Percentiles rank a stretch among this genome's conserved stretches.
phyloP scores from a whole-genome alignment of 257 asterid genomes.

The Voacanga thouarsii region DNA sequence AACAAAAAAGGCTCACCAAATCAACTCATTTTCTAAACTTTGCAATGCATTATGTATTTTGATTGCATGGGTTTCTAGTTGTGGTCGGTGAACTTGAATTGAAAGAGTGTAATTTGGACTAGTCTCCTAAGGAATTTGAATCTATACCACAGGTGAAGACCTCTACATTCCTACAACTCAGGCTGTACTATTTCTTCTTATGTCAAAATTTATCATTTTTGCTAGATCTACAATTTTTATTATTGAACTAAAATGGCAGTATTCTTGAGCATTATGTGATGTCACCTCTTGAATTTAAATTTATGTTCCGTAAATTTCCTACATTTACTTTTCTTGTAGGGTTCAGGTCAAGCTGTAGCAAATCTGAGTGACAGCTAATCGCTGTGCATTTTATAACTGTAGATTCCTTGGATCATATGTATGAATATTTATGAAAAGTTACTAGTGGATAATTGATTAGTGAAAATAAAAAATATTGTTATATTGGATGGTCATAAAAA shows the following conservation, averaged over 20 bases:
- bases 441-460: background rate
- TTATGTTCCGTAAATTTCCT: background rate
- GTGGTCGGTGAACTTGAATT: slow-evolving; percentile 97
- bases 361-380: slow-evolving; percentile 86
- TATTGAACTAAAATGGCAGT: too few species aligned
- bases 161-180: background rate
- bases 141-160: slow-evolving; percentile 68
- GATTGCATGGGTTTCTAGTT: slow-evolving; percentile 46
- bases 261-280: too few species aligned
- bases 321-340: slow-evolving; percentile 35
- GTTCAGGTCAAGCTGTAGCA: slow-evolving; percentile 99
- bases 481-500: background rate
- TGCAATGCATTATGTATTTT: background rate
- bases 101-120: slow-evolving; percentile 79
- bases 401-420: slow-evolving; percentile 99
- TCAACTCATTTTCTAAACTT: slow-evolving; percentile 8
- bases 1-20: too few species aligned
- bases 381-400: slow-evolving; percentile 89
- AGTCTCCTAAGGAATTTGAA: slow-evolving; percentile 98
- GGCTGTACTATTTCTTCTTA: background rate
- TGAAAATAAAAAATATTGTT: background rate
- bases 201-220: too few species aligned
- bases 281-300: too few species aligned
- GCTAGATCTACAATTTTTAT: too few species aligned
- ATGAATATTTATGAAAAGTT: background rate